Percentiles rank a stretch among this genome's conserved stretches.
phyloP scores from a whole-genome alignment of 1,139 yeast species.

The Blastobotrys niveus region DNA sequence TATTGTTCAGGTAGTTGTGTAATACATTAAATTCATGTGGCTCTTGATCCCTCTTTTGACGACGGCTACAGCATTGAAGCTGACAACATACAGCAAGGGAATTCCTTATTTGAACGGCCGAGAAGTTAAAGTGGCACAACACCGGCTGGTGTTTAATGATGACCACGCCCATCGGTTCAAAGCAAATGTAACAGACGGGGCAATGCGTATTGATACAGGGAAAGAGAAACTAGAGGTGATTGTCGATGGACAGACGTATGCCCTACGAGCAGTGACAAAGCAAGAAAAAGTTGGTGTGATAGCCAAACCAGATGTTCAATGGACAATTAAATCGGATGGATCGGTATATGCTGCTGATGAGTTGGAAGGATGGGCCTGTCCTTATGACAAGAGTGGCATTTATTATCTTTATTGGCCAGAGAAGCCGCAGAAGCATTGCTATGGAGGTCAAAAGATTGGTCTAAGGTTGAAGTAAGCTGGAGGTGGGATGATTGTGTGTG shows the following conservation, averaged over 20 bases:
- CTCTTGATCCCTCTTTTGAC: too few species aligned
- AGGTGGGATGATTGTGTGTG: too few species aligned
- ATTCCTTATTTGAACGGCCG: constrained; percentile 6
- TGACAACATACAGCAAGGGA: constrained; percentile 1
- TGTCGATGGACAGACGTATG: constrained; percentile 1
- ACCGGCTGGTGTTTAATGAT: constrained; percentile 7
- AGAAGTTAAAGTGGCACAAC: constrained; percentile 1
- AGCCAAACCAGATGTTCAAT: not conserved
- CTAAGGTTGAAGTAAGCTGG: not conserved
- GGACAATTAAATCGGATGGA: not conserved
- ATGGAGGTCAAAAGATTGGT: not conserved
- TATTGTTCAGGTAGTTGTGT: too few species aligned
- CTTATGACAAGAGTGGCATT: constrained; percentile 10
- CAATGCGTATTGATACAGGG: not conserved
- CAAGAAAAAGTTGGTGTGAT: not conserved
- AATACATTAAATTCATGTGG: too few species aligned
- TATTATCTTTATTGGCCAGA: constrained; percentile 9
- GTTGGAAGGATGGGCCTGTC: constrained; percentile 9
- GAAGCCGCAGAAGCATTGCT: not conserved
- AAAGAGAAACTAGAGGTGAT: not conserved
- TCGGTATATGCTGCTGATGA: not conserved
- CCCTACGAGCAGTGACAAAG: not conserved
- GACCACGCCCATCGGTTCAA: not conserved
- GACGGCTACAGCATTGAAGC: not conserved
- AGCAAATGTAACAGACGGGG: not conserved